These are phyloP conservation scores for Neurospora terricola DNA, from an alignment of 495 filamentous ascomycete genomes.

Conservation along the genomic window DNA sequence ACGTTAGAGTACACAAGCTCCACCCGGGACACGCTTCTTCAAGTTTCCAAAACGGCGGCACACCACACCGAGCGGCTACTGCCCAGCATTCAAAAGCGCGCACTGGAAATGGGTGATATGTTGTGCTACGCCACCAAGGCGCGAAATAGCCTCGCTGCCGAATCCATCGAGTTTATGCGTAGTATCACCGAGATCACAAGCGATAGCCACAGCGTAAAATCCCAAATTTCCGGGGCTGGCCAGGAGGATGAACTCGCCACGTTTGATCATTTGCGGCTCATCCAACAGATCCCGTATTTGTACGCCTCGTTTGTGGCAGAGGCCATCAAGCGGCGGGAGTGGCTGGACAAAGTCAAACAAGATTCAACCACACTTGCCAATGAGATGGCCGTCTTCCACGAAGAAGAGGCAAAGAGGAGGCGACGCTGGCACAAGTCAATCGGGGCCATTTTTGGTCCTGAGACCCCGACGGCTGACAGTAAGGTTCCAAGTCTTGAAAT, in stretches of 20 bases:
- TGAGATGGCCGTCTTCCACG: conserved; percentile 79
- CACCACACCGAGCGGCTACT: conserved; percentile 79
- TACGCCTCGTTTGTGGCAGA: conserved; percentile 87
- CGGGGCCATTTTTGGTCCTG: conserved; percentile 43
- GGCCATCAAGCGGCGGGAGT: conserved; percentile 75
- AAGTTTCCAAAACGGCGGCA: conserved; percentile 77
- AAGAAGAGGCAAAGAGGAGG: conserved; percentile 80
- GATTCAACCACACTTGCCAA: conserved; percentile 81
- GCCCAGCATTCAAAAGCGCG: conserved; percentile 64
- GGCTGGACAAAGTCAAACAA: conserved; percentile 75
- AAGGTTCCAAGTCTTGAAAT: conserved; percentile 70
- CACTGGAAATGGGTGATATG: conserved; percentile 64
- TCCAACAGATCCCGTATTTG: conserved; percentile 71
- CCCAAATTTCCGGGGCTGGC: conserved; percentile 59
- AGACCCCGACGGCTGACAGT: conserved; percentile 24
- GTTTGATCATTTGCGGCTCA: conserved; percentile 64
- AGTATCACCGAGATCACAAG: conserved; percentile 69
- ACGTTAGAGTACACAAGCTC: conserved; percentile 58
- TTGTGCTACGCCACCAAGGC: conserved; percentile 54
- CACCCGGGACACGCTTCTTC: conserved; percentile 61
- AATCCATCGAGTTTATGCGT: conserved; percentile 63
- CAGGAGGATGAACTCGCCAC: conserved; percentile 57
- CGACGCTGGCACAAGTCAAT: conserved; percentile 85
- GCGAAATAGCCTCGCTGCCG: conserved; percentile 47
- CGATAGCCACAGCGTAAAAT: conserved; percentile 56